Evolutionary conservation across 352 stramenopile species (phyloP).

Genomic region (Globisporangium apiculatum): DNA sequence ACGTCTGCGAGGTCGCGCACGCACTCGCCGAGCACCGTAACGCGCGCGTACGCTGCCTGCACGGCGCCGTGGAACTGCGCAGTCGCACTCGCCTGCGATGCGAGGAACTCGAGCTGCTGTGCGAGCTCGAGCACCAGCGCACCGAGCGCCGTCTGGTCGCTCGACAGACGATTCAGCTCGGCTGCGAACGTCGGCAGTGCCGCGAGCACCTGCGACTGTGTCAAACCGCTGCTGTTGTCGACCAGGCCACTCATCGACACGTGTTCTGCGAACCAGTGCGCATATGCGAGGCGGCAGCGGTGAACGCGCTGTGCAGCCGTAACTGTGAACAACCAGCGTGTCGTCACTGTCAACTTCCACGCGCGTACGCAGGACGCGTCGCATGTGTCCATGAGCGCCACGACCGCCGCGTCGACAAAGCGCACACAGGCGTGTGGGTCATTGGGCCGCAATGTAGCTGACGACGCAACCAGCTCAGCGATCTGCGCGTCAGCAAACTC

Average conservation of each 20-base stretch:
- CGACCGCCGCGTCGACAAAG: conserved; percentile 1
- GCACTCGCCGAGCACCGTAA: conserved; percentile 30
- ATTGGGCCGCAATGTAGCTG: conserved; percentile 10
- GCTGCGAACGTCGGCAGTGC: conserved; percentile 33
- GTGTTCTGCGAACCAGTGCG: conserved; percentile 21
- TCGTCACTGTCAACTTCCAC: conserved; percentile 1
- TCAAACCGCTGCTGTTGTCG: background rate
- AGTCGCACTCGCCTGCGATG: conserved; percentile 16
- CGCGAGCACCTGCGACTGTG: conserved; percentile 28
- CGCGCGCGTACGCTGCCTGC: conserved; percentile 28
- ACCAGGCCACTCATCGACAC: conserved; percentile 9
- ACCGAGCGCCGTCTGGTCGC: conserved; percentile 25
- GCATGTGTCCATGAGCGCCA: conserved; percentile 6
- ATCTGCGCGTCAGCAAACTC: conserved; percentile 23
- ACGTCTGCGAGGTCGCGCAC: conserved; percentile 32
- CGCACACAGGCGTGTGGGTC: conserved; percentile 1
- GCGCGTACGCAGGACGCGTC: background rate
- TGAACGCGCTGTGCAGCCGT: conserved; percentile 13
- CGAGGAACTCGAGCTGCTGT: conserved; percentile 47
- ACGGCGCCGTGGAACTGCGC: conserved; percentile 24
- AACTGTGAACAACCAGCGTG: conserved; percentile 6
- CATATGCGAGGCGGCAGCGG: conserved; percentile 31
- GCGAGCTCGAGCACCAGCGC: conserved; percentile 32
- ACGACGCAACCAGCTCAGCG: conserved; percentile 25
- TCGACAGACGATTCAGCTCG: conserved; percentile 27